phyloP scores from a whole-genome alignment of 1,284 basidiomycete species.

The Sphagnurus paluster region DNA sequence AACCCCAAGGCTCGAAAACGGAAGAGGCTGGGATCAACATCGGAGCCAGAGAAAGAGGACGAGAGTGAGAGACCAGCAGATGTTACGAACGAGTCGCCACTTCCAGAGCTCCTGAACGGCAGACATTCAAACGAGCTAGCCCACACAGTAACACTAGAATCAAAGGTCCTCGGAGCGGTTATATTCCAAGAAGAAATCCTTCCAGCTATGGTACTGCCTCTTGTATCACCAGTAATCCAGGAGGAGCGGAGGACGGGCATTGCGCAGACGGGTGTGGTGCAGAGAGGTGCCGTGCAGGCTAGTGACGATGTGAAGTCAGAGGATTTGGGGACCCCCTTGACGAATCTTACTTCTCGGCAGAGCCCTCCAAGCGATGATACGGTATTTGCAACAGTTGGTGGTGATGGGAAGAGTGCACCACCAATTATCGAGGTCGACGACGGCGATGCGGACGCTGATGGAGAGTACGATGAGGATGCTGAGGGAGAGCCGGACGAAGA shows the following conservation, averaged over 20 bases:
- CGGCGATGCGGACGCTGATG: conserved; percentile 35
- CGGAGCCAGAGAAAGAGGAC: conserved; percentile 12
- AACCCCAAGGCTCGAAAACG: conserved; percentile 41
- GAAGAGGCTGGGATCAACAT: conserved; percentile 43
- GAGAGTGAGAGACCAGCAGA: neutral
- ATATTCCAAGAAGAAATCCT: conserved; percentile 11
- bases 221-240: conserved; percentile 2
- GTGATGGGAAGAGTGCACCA: conserved; percentile 18
- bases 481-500: conserved; percentile 37
- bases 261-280: conserved; percentile 1
- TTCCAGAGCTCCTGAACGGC: conserved; percentile 19
- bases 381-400: conserved; percentile 28
- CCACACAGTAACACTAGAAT: neutral
- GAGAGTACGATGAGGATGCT: conserved; percentile 40
- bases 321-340: conserved; percentile 52
- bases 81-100: conserved; percentile 29
- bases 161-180: conserved; percentile 3
- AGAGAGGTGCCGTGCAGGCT: no score
- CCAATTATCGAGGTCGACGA: conserved; percentile 22
- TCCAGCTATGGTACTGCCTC: neutral
- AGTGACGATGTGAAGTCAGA: conserved; percentile 52
- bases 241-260: conserved; percentile 1
- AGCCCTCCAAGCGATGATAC: conserved; percentile 60
- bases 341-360: conserved; percentile 50
- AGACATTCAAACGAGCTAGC: conserved; percentile 11